Percentiles rank a stretch among this genome's conserved stretches.
Evolutionary conservation across 306 rosid species (phyloP).

Genomic region (Trichosanthes cucumerina): DNA sequence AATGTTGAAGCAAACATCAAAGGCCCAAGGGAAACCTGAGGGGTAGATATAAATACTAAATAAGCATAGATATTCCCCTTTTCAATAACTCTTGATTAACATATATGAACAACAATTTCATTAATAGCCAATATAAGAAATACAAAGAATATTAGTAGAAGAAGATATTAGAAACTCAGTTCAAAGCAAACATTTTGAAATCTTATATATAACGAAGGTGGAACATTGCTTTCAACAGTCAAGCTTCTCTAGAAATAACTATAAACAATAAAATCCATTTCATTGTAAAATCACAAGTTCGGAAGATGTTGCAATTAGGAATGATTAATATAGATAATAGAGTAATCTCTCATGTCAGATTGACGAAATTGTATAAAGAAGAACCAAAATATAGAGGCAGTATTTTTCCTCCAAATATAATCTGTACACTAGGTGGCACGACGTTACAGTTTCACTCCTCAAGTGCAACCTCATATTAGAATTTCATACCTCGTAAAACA

Average conservation of each 20-base stretch:
- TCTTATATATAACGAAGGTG: background rate
- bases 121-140: background rate
- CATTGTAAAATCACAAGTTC: background rate
- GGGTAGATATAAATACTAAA: slow-evolving; percentile 12
- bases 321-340: background rate
- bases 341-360: background rate
- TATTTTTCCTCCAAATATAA: too few species aligned
- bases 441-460: too few species aligned
- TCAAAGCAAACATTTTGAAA: background rate
- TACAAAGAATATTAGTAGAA: background rate
- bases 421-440: background rate
- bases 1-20: slow-evolving; percentile 71
- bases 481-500: background rate
- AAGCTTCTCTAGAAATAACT: background rate
- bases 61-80: background rate
- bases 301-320: background rate
- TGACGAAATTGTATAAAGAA: background rate
- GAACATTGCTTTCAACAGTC: background rate
- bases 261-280: background rate
- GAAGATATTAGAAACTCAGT: background rate
- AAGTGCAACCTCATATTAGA: background rate
- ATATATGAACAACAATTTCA: background rate
- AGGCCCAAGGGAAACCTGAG: slow-evolving; percentile 91
- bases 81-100: background rate
- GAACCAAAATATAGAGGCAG: background rate